Base-by-base conservation (phyloP, 345 rosid species). In the Hypericum androsaemum region DNA sequence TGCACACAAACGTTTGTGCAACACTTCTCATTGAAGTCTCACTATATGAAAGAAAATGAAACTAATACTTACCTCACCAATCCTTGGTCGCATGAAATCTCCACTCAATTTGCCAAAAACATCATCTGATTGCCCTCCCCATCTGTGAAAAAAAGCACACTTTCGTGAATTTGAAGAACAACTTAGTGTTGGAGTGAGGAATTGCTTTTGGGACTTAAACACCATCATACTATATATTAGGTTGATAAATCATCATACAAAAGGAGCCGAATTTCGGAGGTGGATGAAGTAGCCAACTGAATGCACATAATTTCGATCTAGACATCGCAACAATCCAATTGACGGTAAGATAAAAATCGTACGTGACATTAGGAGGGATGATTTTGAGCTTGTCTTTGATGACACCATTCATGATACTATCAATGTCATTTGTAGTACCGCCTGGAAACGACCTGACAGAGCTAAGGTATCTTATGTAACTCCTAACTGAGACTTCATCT, bases 71-170 rank as follows among this genome's bases (percentile, higher is more conserved):
- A 89, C 98, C 79, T 69, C 98, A 12, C 65, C 48, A 47, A 84
- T 79, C 50, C 83, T 78, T 6, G 96, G 88, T 53, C 65, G 80
- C 96, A 90, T 90, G 62, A 90, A 90, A 51, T 84, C 96, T 43
- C 74, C 86, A 2, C n/a, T 53, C 54, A 90, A 14, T 10, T 41
- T 47, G 7, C 36, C 0, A 71, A 82, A 90, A 22, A 90, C 98
- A 10, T 12, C 16, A 40, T 43, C 54, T 2, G 89, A 66, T 52
- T 79, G 86, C 36, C 74, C 83, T 62, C 92, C 92, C 98, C 98
- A 90, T 61, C 98, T 90, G 70, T 48, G 32, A 43, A 40, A 28
- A 42, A 7, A 8, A 44, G 16, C 50, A 1, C 53, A 39, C 38
- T 13, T n/a, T 43, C 17, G 7, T 9, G 38, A 9, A 35, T 12